phyloP scores from a whole-genome alignment of 176 grass and related monocot genomes.

The Lolium multiflorum region DNA sequence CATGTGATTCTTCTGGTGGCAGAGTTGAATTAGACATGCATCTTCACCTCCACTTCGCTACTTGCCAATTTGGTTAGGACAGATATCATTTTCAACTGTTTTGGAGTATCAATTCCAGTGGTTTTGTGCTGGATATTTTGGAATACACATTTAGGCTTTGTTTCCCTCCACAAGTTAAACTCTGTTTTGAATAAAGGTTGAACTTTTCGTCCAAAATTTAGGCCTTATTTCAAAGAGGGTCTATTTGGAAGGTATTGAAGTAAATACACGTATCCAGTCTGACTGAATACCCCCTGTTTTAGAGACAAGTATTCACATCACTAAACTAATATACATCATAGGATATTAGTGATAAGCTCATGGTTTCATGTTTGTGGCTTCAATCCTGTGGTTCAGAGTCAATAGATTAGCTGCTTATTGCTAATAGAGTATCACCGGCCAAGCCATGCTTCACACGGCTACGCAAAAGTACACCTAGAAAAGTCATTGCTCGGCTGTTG shows the following conservation, averaged over 20 bases:
- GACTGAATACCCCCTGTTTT: not conserved
- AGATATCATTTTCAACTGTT: not conserved
- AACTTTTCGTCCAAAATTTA: not conserved
- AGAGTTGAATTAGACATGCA: not conserved
- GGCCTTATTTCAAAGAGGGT: no score
- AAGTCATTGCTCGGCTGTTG: not conserved
- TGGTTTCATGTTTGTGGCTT: slow-evolving; percentile 7
- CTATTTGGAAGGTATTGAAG: not conserved
- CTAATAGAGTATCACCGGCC: not conserved
- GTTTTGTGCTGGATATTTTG: not conserved
- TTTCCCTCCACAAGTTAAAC: not conserved
- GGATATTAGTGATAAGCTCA: slow-evolving; percentile 23
- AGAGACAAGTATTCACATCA: not conserved
- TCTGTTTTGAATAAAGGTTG: not conserved
- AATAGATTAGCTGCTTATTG: not conserved
- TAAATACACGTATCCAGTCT: no score
- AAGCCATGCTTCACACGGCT: not conserved
- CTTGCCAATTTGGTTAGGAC: not conserved
- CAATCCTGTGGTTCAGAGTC: not conserved
- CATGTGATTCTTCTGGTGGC: not conserved
- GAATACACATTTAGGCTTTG: not conserved
- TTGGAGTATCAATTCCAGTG: not conserved
- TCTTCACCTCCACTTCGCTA: not conserved
- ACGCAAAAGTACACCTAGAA: not conserved
- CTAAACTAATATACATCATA: not conserved